phyloP scores from a whole-genome alignment of 805 yeast genomes.

The Kodamaea leandrae region DNA sequence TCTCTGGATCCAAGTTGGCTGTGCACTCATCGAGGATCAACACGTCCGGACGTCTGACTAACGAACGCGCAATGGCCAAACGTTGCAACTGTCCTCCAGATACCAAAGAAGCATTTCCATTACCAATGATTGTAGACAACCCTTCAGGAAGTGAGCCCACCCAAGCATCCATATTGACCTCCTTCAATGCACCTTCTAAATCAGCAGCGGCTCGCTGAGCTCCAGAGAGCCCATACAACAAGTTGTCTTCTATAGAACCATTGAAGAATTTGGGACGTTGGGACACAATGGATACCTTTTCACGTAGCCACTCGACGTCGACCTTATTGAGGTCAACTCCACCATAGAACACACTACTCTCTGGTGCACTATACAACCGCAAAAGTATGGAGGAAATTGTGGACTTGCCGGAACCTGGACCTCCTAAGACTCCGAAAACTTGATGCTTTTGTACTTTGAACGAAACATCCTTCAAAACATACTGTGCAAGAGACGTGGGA shows the following conservation, averaged over 20 bases:
- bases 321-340: conserved; percentile 47
- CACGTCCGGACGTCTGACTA: conserved; percentile 61
- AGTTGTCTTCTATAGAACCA: conserved; percentile 70
- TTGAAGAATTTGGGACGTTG: conserved; percentile 72
- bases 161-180: conserved; percentile 54
- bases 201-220: conserved; percentile 22
- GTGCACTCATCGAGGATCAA: conserved; percentile 89
- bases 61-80: conserved; percentile 77
- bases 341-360: conserved; percentile 43
- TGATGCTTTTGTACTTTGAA: conserved; percentile 46
- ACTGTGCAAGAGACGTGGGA: conserved; percentile 27
- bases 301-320: conserved; percentile 49
- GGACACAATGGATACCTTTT: conserved; percentile 62
- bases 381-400: conserved; percentile 61
- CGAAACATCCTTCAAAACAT: conserved; percentile 41
- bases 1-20: conserved; percentile 74
- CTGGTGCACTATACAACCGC: conserved; percentile 45
- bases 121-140: conserved; percentile 58
- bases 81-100: conserved; percentile 95
- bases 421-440: conserved; percentile 71
- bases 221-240: conserved; percentile 53
- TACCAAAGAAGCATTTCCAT: conserved; percentile 41
- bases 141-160: conserved; percentile 55
- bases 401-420: conserved; percentile 91
- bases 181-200: conserved; percentile 38